Conservation (phyloP, 495 filamentous ascomycete genomes). For the Aspergillus taichungensis region DNA sequence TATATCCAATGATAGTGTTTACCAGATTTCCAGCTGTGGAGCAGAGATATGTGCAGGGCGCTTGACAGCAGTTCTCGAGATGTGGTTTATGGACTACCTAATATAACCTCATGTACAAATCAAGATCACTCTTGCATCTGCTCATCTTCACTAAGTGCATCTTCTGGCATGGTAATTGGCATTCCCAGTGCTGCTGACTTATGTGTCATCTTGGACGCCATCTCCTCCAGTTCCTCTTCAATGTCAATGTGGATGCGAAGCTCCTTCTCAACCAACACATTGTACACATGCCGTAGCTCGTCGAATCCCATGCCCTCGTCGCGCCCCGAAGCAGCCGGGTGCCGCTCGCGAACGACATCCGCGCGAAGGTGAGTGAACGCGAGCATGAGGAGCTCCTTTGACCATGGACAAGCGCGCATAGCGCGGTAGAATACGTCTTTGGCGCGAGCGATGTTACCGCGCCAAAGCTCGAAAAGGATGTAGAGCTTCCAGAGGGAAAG, state of each 20-base stretch:
- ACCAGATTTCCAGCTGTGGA: neutral
- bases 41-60: neutral
- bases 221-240: slow-evolving; percentile 22
- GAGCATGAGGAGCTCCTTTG: slow-evolving; percentile 58
- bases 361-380: slow-evolving; percentile 47
- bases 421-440: slow-evolving; percentile 41
- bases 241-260: slow-evolving; percentile 40
- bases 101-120: no score
- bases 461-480: slow-evolving; percentile 44
- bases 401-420: slow-evolving; percentile 61
- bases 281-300: slow-evolving; percentile 38
- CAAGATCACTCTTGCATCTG: slow-evolving; percentile 10
- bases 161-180: slow-evolving; percentile 21
- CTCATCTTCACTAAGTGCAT: slow-evolving; percentile 20
- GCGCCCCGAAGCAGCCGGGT: neutral
- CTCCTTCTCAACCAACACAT: slow-evolving; percentile 45
- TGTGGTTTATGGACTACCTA: no score
- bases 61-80: no score
- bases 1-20: no score
- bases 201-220: slow-evolving; percentile 8
- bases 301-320: slow-evolving; percentile 24
- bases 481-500: slow-evolving; percentile 60
- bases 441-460: slow-evolving; percentile 30
- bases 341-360: slow-evolving; percentile 5
- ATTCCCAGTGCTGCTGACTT: slow-evolving; percentile 4